Base-by-base conservation (phyloP, 768 basidiomycete species). In the Suillus spraguei region DNA sequence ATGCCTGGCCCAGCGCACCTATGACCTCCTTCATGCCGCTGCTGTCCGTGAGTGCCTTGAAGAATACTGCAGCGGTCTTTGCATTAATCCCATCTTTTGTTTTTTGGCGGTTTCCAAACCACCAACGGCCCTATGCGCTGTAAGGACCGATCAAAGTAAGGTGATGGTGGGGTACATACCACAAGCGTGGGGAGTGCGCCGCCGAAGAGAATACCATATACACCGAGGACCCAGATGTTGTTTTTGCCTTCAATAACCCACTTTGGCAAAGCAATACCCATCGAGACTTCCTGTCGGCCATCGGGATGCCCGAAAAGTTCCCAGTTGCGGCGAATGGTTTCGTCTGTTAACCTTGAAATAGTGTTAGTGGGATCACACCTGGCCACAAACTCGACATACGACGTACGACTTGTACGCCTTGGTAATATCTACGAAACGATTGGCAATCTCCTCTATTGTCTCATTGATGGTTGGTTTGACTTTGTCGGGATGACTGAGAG, bases 331-430 rank as follows among this genome's bases (percentile, higher is more conserved):
- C 95, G 92, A 60, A 95, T 95, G 6, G 85, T 89, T 72, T 94
- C 93, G 76, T 99, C 95, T 0, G 96, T 98, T 32, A 99, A 79
- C 9, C 93, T 95, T 67, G 5, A 38, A 16, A 5, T 20, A 32
- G 3, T 38, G 22, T 49, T 35, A 67, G 60, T 60, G 17, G 49
- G 58, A 11, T 13, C 47, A n/a, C 39, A 61, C 22, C n/a, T 42
- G 22, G 11, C 10, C 32, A 11, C 28, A 53, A 36, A 60, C 17
- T 28, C 20, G 5, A 66, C 16, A 59, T 11, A 16, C 61, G 24
- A 76, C 90, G 64, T 62, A 93, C 87, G 97, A 79, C 81, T 99
- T 99, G 80, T 99, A 99, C 4, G 97, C 97, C 75, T 99, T 99
- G 9, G 97, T 99, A 44, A 99, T 81, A 24, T 93, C 86, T 24